Evolutionary conservation across 805 yeast genomes (phyloP).

Genomic region (Hanseniaspora clermontiae): DNA sequence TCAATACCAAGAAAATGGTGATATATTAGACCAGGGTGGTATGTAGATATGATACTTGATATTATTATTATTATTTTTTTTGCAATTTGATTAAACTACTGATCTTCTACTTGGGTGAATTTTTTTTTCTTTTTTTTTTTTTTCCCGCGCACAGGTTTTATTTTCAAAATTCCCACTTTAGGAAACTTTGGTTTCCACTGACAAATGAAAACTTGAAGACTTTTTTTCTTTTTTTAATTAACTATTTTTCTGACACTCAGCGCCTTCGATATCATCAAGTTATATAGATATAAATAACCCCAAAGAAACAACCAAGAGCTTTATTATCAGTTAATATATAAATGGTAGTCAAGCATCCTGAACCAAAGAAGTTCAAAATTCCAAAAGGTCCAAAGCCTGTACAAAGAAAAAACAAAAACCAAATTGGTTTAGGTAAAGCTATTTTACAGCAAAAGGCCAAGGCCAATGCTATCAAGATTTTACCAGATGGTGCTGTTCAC

Average conservation of each 20-base stretch:
- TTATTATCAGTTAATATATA: neutral
- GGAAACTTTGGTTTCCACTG: neutral
- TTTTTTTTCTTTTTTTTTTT: neutral
- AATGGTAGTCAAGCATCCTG: constrained; percentile 33
- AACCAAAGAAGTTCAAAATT: constrained; percentile 65
- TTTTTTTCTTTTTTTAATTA: constrained; percentile 14
- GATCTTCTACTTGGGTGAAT: neutral
- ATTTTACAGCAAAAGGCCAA: constrained; percentile 59
- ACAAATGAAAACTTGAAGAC: neutral
- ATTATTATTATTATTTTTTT: neutral
- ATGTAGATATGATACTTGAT: neutral
- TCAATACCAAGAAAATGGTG: constrained; percentile 42
- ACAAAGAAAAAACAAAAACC: constrained; percentile 68
- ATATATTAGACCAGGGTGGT: neutral
- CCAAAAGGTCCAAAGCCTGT: constrained; percentile 91
- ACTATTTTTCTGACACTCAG: neutral
- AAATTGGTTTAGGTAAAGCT: constrained; percentile 74
- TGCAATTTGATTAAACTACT: neutral
- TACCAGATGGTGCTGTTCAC: constrained; percentile 81
- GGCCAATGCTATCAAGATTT: constrained; percentile 54
- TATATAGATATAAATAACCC: neutral
- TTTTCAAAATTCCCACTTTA: neutral
- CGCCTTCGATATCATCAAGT: too few relatives aligned
- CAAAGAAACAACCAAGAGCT: neutral
- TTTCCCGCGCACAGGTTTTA: neutral